Evolutionary conservation across 1,284 basidiomycete genomes (phyloP).

Genomic region (Pterula multifida): DNA sequence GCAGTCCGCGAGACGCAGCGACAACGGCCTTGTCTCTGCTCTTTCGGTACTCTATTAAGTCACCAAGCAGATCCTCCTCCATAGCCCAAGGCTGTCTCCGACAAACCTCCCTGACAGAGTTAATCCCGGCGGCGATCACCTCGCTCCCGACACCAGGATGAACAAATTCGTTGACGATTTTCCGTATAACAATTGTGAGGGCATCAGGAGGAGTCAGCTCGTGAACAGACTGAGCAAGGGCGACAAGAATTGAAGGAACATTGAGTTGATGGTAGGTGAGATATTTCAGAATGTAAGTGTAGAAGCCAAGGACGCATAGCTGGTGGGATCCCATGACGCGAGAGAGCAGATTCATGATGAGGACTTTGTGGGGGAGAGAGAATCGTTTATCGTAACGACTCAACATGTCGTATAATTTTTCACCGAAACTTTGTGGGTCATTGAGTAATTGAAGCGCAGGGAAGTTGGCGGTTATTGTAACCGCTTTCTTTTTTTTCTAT

Average conservation of each 20-base stretch:
- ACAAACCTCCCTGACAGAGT: conserved; percentile 90
- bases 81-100: conserved; percentile 93
- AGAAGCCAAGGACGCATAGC: conserved; percentile 91
- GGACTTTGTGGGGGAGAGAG: conserved; percentile 92
- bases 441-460: conserved; percentile 89
- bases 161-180: conserved; percentile 92
- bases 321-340: conserved; percentile 92
- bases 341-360: conserved; percentile 96
- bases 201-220: conserved; percentile 93
- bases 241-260: conserved; percentile 89
- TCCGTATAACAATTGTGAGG: conserved; percentile 80
- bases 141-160: conserved; percentile 95
- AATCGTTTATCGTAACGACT: conserved; percentile 85
- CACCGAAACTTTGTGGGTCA: conserved; percentile 93
- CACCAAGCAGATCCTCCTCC: conserved; percentile 86
- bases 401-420: conserved; percentile 87
- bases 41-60: conserved; percentile 91
- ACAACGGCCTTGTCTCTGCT: conserved; percentile 92
- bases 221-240: conserved; percentile 93
- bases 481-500: conserved; percentile 48
- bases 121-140: conserved; percentile 93
- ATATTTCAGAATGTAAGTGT: conserved; percentile 93
- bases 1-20: conserved; percentile 76
- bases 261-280: conserved; percentile 89
- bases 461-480: conserved; percentile 59